Evolutionary conservation across 148 eudicot species (phyloP).

Genomic region (Rhododendron kiyosumense): DNA sequence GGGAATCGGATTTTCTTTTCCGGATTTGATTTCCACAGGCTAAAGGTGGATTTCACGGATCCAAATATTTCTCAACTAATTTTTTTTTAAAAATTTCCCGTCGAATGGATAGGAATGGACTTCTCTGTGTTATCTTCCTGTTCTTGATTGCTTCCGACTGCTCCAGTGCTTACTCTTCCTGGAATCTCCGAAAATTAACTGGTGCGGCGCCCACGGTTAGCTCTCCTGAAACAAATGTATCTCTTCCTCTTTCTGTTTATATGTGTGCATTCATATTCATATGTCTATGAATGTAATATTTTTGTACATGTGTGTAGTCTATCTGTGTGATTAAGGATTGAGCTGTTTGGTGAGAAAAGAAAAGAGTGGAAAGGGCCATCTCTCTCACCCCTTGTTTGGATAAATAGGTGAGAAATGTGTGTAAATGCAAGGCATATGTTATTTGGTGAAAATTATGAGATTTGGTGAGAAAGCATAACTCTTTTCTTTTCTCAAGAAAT

Average conservation of each 20-base stretch:
- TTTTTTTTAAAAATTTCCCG: neutral
- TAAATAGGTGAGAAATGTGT: neutral
- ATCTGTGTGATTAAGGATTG: neutral
- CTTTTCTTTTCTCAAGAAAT: neutral
- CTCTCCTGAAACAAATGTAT: slow-evolving; percentile 14
- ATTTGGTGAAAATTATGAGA: too few species aligned
- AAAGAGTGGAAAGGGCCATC: neutral
- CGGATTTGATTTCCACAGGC: slow-evolving; percentile 5
- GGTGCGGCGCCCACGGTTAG: slow-evolving; percentile 13
- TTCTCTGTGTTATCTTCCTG: slow-evolving; percentile 23
- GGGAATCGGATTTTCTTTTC: neutral
- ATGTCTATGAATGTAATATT: neutral
- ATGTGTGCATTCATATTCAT: neutral
- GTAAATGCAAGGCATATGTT: neutral
- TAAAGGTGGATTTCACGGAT: slow-evolving; percentile 13
- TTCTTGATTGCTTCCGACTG: slow-evolving; percentile 23
- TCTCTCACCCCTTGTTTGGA: neutral
- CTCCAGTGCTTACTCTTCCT: slow-evolving; percentile 25
- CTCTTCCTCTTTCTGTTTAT: neutral
- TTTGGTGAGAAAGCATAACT: neutral
- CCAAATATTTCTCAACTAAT: neutral
- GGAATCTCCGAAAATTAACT: slow-evolving; percentile 31
- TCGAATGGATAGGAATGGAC: slow-evolving; percentile 34
- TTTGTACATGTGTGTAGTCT: neutral
- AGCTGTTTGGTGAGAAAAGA: neutral